Evolutionary conservation across 352 stramenopile species (phyloP).

Genomic region (Pythium volutum): DNA sequence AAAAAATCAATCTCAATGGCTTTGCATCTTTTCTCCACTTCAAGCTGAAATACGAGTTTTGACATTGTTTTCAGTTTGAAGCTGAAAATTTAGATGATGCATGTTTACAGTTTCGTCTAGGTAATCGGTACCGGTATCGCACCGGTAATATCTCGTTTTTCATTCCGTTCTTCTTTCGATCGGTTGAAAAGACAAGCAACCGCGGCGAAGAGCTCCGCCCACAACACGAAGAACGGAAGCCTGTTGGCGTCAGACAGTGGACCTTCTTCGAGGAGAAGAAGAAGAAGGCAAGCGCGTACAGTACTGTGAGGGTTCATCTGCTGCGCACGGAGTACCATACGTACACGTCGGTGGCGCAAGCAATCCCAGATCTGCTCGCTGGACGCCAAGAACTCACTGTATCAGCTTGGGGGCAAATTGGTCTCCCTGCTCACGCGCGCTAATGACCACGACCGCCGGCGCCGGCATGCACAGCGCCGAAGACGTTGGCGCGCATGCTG

Average conservation of each 20-base stretch:
- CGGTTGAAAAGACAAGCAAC: slow-evolving; percentile 6
- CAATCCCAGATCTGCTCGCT: too few relatives aligned
- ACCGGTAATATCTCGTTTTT: slow-evolving; percentile 1
- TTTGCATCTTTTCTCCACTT: too few relatives aligned
- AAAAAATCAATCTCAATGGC: too few relatives aligned
- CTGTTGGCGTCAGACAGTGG: slow-evolving; percentile 12
- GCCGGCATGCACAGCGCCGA: slow-evolving; percentile 19
- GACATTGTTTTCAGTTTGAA: too few relatives aligned
- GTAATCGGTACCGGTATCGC: not conserved
- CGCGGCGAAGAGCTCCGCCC: not conserved
- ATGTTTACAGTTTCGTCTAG: too few relatives aligned
- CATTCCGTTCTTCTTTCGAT: not conserved
- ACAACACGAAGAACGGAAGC: not conserved
- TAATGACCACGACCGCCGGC: slow-evolving; percentile 18
- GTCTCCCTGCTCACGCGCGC: not conserved
- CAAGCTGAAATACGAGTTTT: too few relatives aligned
- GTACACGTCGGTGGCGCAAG: too few relatives aligned
- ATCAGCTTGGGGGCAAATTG: not conserved
- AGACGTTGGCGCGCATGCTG: slow-evolving; percentile 21
- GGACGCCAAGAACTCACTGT: not conserved
- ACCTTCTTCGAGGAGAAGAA: not conserved
- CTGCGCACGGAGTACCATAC: too few relatives aligned
- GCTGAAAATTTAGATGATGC: too few relatives aligned
- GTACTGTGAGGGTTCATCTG: too few relatives aligned
- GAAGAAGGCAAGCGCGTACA: not conserved